Base-by-base conservation (phyloP, 2,329 filamentous ascomycete genomes). In the Fusarium tricinctum region DNA sequence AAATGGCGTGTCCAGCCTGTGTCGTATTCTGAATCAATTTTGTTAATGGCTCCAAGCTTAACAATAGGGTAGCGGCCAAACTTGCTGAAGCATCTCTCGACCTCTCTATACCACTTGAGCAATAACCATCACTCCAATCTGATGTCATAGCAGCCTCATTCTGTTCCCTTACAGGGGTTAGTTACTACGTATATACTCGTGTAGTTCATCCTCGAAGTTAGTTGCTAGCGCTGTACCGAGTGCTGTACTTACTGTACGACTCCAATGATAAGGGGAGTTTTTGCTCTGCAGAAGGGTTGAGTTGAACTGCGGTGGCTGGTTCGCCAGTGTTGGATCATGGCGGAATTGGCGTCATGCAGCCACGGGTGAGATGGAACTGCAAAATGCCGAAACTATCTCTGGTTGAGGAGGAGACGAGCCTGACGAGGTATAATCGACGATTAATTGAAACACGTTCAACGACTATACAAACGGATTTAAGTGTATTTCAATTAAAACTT, bases 101-200 rank as follows among this genome's bases (percentile, higher is more conserved):
- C 58, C 17, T 39, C 14, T 44, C 12, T 56, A 35, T 26, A 20
- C 30, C 10, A 30, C 20, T 40, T 48, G 15, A 19, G 33, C 30
- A 28, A 13, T 40, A 22, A 5, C 5, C 5, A 38, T 35, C 48
- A 20, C 26, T 19, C 45, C 48, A 12, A 32, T 65, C 58, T 70
- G 59, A 70, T 70, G 63, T 68, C 63, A 70, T 70, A 43, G 47
- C 61, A 51, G 46, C 52, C 43, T 70, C 45, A 70, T 68, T 46
- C 63, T 43, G 50, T 60, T 69, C 33, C 58, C 47, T 46, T 46
- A 20, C 35, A 50, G 51, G 47, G 39, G 9, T 17, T 38, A 14
- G 23, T 23, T 3, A 23, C 23, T 23, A 23, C 26, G 28, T 30
- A 26, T 35, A 35, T 17, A 19, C 50, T 49, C 33, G 45, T 46